Conservation (phyloP, 305 asterid genomes). For the Caryopteris hybrid region DNA sequence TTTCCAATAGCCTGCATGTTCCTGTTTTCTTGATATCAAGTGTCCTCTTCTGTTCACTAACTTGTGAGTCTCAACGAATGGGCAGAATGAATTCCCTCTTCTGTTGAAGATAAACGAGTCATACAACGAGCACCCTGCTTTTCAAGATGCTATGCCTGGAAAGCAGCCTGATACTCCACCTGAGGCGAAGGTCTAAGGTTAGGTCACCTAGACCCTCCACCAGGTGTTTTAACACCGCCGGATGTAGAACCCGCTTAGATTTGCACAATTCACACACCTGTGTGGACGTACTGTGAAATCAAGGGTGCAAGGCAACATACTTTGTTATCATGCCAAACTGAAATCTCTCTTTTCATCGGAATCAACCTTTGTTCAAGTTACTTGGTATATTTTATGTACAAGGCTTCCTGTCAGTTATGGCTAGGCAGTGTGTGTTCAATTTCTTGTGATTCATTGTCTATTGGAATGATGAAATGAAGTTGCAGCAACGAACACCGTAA, state of each 20-base stretch:
- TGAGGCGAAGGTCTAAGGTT: conserved; percentile 43
- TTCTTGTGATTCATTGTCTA: too few species aligned
- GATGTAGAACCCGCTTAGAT: not conserved
- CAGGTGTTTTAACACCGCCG: not conserved
- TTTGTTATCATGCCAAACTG: too few species aligned
- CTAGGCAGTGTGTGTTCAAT: too few species aligned
- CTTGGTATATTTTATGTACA: too few species aligned
- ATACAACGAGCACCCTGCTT: conserved; percentile 53
- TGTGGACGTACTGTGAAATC: too few species aligned
- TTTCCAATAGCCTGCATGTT: not conserved
- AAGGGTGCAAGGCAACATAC: too few species aligned
- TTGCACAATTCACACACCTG: too few species aligned
- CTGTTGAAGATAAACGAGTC: conserved; percentile 47
- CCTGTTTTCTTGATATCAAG: not conserved
- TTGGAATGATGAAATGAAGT: too few species aligned
- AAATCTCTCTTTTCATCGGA: too few species aligned
- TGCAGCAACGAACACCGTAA: too few species aligned
- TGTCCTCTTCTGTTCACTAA: not conserved
- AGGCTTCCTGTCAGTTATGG: too few species aligned
- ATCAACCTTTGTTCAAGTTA: too few species aligned
- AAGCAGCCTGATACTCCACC: conserved; percentile 76
- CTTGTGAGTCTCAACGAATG: not conserved
- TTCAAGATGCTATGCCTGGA: conserved; percentile 59
- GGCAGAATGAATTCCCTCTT: conserved; percentile 61
- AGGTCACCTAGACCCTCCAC: not conserved